These are phyloP conservation scores for Striga hermonthica DNA, from an alignment of 305 asterid species.

Conservation along the genomic window DNA sequence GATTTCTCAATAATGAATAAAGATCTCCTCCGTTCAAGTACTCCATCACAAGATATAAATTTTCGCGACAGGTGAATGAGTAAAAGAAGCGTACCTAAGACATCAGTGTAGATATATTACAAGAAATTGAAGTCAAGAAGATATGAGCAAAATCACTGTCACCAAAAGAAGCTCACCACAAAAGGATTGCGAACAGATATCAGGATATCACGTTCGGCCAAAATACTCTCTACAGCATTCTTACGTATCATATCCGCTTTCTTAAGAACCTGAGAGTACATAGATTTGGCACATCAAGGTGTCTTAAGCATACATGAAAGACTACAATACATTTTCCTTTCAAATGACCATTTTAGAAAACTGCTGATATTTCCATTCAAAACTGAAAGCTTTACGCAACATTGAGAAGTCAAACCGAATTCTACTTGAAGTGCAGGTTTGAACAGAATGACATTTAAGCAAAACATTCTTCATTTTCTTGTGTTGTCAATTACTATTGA, in stretches of 20 bases:
- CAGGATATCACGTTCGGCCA: conserved; percentile 97
- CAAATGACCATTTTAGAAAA: not conserved
- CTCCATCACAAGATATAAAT: conserved; percentile 98
- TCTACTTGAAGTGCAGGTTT: conserved; percentile 1
- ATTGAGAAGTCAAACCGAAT: not conserved
- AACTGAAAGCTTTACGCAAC: not conserved
- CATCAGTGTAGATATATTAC: conserved; percentile 32
- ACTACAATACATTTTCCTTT: not conserved
- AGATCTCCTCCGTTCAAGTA: conserved; percentile 99
- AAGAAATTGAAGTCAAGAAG: conserved; percentile 28
- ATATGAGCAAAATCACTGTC: conserved; percentile 28
- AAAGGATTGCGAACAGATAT: conserved; percentile 98
- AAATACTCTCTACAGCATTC: conserved; percentile 98
- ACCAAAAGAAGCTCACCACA: conserved; percentile 77
- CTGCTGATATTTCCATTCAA: not conserved
- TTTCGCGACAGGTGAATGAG: conserved; percentile 99
- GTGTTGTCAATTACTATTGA: conserved; percentile 15
- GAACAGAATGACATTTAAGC: conserved; percentile 5
- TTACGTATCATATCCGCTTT: conserved; percentile 99
- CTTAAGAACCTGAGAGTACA: conserved; percentile 74
- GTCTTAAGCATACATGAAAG: not conserved
- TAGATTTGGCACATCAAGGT: conserved; percentile 26
- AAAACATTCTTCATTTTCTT: conserved; percentile 4
- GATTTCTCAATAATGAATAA: conserved; percentile 91
- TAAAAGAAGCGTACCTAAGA: conserved; percentile 93